phyloP scores from a whole-genome alignment of 2,329 filamentous ascomycete species.

The Zymoseptoria crescenta region DNA sequence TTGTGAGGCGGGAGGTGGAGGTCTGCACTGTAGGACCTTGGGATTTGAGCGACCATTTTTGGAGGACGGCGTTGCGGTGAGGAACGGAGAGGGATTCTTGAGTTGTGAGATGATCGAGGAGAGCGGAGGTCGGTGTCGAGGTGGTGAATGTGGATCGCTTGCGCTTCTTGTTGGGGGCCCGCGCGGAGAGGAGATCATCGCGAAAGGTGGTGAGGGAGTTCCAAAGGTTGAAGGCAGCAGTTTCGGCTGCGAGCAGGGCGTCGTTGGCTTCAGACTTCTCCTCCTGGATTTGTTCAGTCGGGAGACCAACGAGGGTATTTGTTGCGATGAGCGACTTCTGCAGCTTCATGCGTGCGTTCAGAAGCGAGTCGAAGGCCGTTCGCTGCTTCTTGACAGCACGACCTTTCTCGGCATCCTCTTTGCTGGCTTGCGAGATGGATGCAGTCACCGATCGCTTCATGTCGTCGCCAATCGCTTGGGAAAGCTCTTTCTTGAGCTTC shows the following conservation, averaged over 20 bases:
- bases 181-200: constrained; percentile 47
- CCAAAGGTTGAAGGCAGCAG: constrained; percentile 77
- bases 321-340: constrained; percentile 82
- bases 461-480: constrained; percentile 30
- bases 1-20: constrained; percentile 49
- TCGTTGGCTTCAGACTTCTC: constrained; percentile 29
- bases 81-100: constrained; percentile 54
- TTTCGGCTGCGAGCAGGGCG: constrained; percentile 69
- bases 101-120: constrained; percentile 65
- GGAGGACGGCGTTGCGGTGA: constrained; percentile 63
- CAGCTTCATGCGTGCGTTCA: constrained; percentile 84
- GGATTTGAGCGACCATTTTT: constrained; percentile 86
- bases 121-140: constrained; percentile 52
- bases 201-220: constrained; percentile 69
- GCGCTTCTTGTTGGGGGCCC: constrained; percentile 51
- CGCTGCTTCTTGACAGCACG: constrained; percentile 78
- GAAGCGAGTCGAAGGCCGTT: constrained; percentile 74
- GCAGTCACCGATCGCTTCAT: constrained; percentile 60
- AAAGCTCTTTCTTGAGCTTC: constrained; percentile 60
- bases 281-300: constrained; percentile 32
- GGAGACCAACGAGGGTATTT: constrained; percentile 56
- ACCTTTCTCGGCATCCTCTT: constrained; percentile 77
- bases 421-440: constrained; percentile 58
- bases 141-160: constrained; percentile 45
- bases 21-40: constrained; percentile 52